Conservation (phyloP, 2,329 filamentous ascomycete genomes). For the Paramyrothecium roridum region DNA sequence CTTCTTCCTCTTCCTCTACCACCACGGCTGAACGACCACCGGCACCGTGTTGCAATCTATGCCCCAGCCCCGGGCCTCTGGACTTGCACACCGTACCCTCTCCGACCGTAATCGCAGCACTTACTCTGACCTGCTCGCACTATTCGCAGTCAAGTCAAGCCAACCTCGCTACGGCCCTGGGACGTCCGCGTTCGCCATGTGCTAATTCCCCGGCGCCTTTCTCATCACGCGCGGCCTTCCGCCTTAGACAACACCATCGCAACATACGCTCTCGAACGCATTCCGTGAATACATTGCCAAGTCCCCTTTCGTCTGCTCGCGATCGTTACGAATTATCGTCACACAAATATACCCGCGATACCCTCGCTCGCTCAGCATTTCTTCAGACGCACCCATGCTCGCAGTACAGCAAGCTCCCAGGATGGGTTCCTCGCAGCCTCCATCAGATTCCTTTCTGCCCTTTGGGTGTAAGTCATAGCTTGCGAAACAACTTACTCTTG, state of each 20-base stretch:
- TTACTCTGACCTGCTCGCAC: neutral
- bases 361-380: neutral
- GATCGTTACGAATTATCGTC: neutral
- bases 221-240: neutral
- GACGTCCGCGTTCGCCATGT: neutral
- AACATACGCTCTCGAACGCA: too few species aligned
- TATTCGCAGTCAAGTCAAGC: neutral
- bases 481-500: neutral
- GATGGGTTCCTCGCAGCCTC: constrained; percentile 58
- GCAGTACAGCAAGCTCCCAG: constrained; percentile 49
- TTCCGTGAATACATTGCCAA: neutral
- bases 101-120: neutral
- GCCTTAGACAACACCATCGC: neutral
- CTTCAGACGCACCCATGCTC: constrained; percentile 50
- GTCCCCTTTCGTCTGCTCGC: neutral
- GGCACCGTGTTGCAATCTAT: too few species aligned
- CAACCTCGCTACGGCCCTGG: neutral
- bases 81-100: too few species aligned
- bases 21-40: neutral
- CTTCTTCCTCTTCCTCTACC: too few species aligned
- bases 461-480: constrained; percentile 61
- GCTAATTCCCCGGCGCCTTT: neutral
- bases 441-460: constrained; percentile 50
- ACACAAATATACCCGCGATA: neutral
- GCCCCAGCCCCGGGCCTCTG: too few species aligned